Evolutionary conservation across 169 alveolate genomes (phyloP).

Genomic region (Plasmodium cynomolgi): DNA sequence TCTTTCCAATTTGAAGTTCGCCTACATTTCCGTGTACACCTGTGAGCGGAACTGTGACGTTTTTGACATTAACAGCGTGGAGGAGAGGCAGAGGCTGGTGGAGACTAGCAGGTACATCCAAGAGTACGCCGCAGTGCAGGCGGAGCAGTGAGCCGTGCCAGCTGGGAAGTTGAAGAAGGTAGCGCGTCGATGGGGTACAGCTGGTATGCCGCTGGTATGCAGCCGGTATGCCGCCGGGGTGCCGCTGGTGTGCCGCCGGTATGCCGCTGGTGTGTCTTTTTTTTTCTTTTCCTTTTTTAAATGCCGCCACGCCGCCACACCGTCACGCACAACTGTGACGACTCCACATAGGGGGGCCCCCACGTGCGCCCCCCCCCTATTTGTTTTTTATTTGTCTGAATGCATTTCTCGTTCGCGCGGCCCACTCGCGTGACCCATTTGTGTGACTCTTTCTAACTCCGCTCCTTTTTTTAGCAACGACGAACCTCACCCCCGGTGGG

Average conservation of each 20-base stretch:
- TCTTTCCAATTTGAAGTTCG: neutral
- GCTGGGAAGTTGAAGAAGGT: too few relatives aligned
- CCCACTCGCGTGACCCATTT: neutral
- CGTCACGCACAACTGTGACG: neutral
- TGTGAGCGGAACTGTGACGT: constrained; percentile 52
- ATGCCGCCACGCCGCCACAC: neutral
- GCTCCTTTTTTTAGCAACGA: neutral
- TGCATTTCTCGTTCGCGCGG: neutral
- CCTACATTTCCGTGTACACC: constrained; percentile 20
- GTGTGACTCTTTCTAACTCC: neutral
- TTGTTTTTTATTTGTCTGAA: neutral
- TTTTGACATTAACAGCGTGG: neutral
- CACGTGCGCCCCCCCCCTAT: neutral
- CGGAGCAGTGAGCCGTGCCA: constrained; percentile 2
- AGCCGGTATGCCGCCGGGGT: neutral
- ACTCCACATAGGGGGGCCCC: neutral
- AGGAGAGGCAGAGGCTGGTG: neutral
- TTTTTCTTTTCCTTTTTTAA: neutral
- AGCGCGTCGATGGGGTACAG: neutral
- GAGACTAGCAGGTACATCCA: constrained; percentile 20
- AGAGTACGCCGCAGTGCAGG: constrained; percentile 56
- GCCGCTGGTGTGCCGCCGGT: neutral
- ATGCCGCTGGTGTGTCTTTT: neutral
- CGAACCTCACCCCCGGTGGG: neutral
- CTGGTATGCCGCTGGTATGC: neutral